Percentiles rank a stretch among this genome's conserved stretches.
phyloP scores from a whole-genome alignment of 2,329 filamentous ascomycete species.

The Amylocarpus encephaloides region DNA sequence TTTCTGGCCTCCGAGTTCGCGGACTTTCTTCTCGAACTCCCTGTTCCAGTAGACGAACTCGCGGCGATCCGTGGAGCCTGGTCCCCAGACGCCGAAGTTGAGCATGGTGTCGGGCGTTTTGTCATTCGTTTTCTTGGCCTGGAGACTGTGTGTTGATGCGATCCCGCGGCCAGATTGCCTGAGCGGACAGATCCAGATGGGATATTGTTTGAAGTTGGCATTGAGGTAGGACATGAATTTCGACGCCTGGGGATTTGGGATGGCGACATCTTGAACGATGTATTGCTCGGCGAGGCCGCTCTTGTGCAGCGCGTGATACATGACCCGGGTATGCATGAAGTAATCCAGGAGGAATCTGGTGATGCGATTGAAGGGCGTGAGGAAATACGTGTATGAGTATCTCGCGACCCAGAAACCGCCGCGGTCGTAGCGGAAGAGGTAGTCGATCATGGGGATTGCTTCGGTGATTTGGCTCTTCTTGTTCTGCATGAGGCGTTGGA shows the following conservation, averaged over 20 bases:
- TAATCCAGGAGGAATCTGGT: constrained; percentile 52
- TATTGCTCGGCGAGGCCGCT: constrained; percentile 48
- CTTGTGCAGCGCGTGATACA: constrained; percentile 56
- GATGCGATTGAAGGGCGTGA: constrained; percentile 50
- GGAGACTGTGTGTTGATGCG: constrained; percentile 16
- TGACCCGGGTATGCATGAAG: constrained; percentile 53
- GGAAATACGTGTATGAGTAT: constrained; percentile 57
- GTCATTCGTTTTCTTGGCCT: constrained; percentile 15
- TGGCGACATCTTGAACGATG: constrained; percentile 56
- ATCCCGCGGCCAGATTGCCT: constrained; percentile 26
- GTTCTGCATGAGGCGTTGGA: constrained; percentile 28
- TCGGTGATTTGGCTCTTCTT: constrained; percentile 30
- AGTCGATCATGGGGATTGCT: constrained; percentile 38
- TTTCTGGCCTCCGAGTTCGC: constrained; percentile 67
- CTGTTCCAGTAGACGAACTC: constrained; percentile 65
- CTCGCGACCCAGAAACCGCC: constrained; percentile 60
- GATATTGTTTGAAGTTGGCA: constrained; percentile 28
- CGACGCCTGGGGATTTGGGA: constrained; percentile 44
- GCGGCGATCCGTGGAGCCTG: constrained; percentile 48
- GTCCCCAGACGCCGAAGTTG: constrained; percentile 73
- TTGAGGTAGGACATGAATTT: constrained; percentile 46
- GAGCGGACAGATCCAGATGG: constrained; percentile 51
- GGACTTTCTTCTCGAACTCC: constrained; percentile 61
- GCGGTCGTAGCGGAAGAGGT: constrained; percentile 57
- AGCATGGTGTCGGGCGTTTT: constrained; percentile 43